These are phyloP conservation scores for Globisporangium yorkense DNA, from an alignment of 352 stramenopile genomes.

Conservation along the genomic window DNA sequence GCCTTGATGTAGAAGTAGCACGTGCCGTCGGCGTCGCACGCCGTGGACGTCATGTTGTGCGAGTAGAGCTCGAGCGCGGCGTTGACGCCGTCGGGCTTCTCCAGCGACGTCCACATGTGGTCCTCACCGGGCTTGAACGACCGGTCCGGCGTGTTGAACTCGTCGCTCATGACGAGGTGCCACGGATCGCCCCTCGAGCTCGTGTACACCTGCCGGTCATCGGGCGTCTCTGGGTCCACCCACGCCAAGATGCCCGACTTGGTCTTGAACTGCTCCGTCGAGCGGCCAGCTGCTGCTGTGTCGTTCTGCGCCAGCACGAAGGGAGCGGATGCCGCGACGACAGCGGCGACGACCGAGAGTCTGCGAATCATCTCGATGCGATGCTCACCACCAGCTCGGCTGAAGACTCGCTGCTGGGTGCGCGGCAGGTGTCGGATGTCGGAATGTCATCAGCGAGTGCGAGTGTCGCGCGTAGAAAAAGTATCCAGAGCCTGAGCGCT, in stretches of 20 bases:
- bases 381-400: too few species aligned
- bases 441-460: neutral
- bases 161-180: slow-evolving; percentile 68
- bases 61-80: slow-evolving; percentile 61
- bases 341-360: neutral
- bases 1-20: slow-evolving; percentile 71
- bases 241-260: slow-evolving; percentile 39
- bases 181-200: slow-evolving; percentile 44
- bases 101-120: slow-evolving; percentile 40
- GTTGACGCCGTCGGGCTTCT: slow-evolving; percentile 43
- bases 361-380: neutral
- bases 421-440: neutral
- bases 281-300: neutral
- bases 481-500: neutral
- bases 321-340: too few species aligned
- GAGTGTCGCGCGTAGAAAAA: neutral
- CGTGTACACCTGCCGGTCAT: slow-evolving; percentile 33
- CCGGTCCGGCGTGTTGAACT: slow-evolving; percentile 40
- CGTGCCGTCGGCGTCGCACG: slow-evolving; percentile 31
- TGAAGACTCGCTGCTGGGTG: neutral
- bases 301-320: neutral
- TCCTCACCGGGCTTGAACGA: slow-evolving; percentile 55
- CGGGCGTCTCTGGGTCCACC: slow-evolving; percentile 55
- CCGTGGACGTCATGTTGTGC: slow-evolving; percentile 65
- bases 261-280: neutral